Evolutionary conservation across 2,329 filamentous ascomycete genomes (phyloP).

Genomic region (Cladosporium oxysporum): DNA sequence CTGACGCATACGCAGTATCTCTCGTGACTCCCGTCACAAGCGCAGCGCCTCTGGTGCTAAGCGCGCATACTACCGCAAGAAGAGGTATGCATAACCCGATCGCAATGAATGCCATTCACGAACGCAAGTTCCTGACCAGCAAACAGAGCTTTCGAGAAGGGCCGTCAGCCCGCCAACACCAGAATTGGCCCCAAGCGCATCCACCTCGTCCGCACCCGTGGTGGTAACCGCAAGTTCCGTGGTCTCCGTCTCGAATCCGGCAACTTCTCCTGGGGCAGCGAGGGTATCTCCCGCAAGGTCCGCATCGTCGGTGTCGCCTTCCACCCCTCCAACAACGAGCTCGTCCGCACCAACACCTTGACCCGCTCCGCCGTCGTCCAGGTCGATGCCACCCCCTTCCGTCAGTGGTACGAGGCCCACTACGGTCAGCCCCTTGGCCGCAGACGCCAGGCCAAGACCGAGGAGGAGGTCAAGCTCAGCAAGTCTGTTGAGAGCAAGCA

Average conservation of each 20-base stretch:
- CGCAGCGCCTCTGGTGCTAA: slow-evolving; percentile 98
- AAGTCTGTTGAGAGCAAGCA: slow-evolving; percentile 97
- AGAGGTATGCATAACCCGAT: slow-evolving; percentile 61
- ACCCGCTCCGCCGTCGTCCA: slow-evolving; percentile 99
- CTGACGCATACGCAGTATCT: slow-evolving; percentile 71
- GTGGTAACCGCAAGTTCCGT: slow-evolving; percentile 99
- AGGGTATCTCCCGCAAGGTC: slow-evolving; percentile 97
- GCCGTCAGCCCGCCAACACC: slow-evolving; percentile 98
- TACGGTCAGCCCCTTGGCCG: slow-evolving; percentile 90
- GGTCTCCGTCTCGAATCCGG: slow-evolving; percentile 96
- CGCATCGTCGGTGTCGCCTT: slow-evolving; percentile 97
- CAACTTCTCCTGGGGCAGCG: slow-evolving; percentile 99
- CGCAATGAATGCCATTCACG: slow-evolving; percentile 33
- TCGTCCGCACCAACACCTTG: slow-evolving; percentile 99
- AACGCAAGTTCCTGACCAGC: slow-evolving; percentile 31
- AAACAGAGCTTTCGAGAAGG: slow-evolving; percentile 99
- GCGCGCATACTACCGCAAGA: slow-evolving; percentile 60
- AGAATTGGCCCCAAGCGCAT: slow-evolving; percentile 97
- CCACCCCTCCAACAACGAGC: slow-evolving; percentile 99
- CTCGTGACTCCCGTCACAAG: slow-evolving; percentile 99
- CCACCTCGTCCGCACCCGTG: slow-evolving; percentile 94
- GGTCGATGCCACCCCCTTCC: slow-evolving; percentile 97
- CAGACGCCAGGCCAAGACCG: slow-evolving; percentile 69
- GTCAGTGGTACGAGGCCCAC: slow-evolving; percentile 99
- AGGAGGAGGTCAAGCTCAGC: slow-evolving; percentile 82